Evolutionary conservation across 2,329 filamentous ascomycete species (phyloP).

Genomic region (Penicillium sp.): DNA sequence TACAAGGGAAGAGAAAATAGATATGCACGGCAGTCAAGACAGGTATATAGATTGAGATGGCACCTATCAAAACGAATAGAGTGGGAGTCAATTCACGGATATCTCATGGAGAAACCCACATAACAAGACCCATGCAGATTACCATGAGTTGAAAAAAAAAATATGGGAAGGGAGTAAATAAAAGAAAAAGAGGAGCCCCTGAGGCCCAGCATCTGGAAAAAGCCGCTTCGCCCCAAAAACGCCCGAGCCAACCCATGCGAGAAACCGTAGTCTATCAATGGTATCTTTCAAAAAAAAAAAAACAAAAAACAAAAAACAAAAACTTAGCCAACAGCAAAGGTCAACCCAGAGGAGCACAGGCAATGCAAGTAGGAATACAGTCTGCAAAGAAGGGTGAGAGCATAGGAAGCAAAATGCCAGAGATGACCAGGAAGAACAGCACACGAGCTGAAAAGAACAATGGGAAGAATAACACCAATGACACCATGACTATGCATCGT

Average conservation of each 20-base stretch:
- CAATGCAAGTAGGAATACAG: constrained; percentile 13
- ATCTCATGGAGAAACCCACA: background rate
- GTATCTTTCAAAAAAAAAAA: constrained; percentile 30
- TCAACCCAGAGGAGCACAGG: constrained; percentile 7
- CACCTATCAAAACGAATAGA: background rate
- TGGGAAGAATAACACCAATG: constrained; percentile 1
- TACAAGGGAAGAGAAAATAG: background rate
- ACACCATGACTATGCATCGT: constrained; percentile 19
- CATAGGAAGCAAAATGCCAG: background rate
- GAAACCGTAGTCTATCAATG: constrained; percentile 35
- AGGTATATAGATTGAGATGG: constrained; percentile 6
- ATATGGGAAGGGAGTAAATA: background rate
- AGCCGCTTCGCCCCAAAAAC: constrained; percentile 15
- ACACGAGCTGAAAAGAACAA: constrained; percentile 5
- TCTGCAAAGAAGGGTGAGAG: constrained; percentile 13
- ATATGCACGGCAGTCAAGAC: background rate
- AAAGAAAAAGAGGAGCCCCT: constrained; percentile 7
- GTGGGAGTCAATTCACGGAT: background rate
- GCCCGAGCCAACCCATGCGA: constrained; percentile 25
- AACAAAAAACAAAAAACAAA: background rate
- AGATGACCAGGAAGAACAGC: constrained; percentile 2
- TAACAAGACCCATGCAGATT: background rate
- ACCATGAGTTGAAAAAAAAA: background rate
- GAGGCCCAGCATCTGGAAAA: background rate
- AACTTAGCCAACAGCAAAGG: constrained; percentile 5